Conservation (phyloP, 345 rosid species). For the Acer saccharum region DNA sequence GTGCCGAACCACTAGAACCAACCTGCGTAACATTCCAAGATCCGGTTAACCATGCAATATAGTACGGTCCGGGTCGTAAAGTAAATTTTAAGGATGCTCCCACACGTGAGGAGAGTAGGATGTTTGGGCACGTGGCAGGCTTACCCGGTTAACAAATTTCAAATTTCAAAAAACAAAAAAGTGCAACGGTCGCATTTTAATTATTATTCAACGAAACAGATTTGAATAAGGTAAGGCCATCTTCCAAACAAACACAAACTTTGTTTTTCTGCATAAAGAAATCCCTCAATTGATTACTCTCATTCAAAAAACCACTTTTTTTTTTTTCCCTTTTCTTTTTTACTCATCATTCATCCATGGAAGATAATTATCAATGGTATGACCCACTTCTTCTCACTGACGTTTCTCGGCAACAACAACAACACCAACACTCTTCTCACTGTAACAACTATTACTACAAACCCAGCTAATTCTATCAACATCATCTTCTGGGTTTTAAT, state of each 20-base stretch:
- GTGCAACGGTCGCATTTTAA: slow-evolving; percentile 1
- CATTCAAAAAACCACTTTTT: background rate
- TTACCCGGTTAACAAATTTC: slow-evolving; percentile 11
- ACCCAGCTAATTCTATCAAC: background rate
- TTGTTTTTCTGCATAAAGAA: background rate
- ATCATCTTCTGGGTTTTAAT: background rate
- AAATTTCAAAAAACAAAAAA: background rate
- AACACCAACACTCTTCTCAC: slow-evolving; percentile 22
- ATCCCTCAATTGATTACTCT: background rate
- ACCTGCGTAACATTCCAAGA: too few species aligned
- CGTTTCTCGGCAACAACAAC: slow-evolving; percentile 37
- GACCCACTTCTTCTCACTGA: slow-evolving; percentile 57
- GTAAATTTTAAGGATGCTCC: background rate
- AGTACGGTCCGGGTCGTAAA: too few species aligned
- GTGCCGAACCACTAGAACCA: too few species aligned
- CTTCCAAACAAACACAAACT: background rate
- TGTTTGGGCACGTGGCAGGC: background rate
- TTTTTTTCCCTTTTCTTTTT: too few species aligned
- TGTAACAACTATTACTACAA: slow-evolving; percentile 30
- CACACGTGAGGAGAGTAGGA: slow-evolving; percentile 6
- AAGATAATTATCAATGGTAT: slow-evolving; percentile 34
- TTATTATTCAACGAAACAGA: too few species aligned
- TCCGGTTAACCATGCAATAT: too few species aligned
- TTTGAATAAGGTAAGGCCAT: too few species aligned
- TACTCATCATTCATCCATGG: slow-evolving; percentile 5